phyloP scores from a whole-genome alignment of 1,284 basidiomycete species.

The Pseudozyma tsukubaensis region DNA sequence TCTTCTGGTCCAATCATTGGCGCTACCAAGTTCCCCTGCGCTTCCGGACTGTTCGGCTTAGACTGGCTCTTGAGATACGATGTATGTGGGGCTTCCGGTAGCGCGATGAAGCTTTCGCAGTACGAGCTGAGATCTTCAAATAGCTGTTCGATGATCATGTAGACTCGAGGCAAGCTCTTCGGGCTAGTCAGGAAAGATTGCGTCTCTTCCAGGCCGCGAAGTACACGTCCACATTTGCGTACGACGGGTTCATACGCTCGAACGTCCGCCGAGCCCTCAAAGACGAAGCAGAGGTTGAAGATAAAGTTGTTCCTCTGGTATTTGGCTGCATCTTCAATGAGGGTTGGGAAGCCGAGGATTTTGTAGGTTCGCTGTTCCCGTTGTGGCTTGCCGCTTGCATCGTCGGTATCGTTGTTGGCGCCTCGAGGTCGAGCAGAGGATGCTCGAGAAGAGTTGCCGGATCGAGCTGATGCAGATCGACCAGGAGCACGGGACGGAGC shows the following conservation, averaged over 20 bases:
- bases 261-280: conserved; percentile 85
- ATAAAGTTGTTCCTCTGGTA: conserved; percentile 76
- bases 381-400: conserved; percentile 3
- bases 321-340: conserved; percentile 56
- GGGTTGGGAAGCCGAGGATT: conserved; percentile 60
- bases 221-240: conserved; percentile 88
- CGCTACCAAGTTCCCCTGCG: conserved; percentile 13
- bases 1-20: conserved; percentile 37
- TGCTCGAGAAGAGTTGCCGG: conserved; percentile 19
- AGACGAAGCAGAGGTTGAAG: conserved; percentile 93
- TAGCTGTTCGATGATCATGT: conserved; percentile 91
- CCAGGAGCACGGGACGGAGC: conserved; percentile 17
- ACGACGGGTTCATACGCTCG: conserved; percentile 96
- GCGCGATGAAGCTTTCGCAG: conserved; percentile 67
- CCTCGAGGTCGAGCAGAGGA: conserved; percentile 17
- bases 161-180: conserved; percentile 78
- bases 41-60: conserved; percentile 37
- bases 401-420: background rate
- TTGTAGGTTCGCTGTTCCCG: conserved; percentile 55
- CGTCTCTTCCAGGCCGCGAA: conserved; percentile 90
- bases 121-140: conserved; percentile 98
- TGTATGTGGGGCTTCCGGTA: conserved; percentile 61
- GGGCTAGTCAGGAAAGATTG: conserved; percentile 85
- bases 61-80: conserved; percentile 38
- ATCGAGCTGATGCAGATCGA: conserved; percentile 23